These are phyloP conservation scores for Phialophora expanda DNA, from an alignment of 2,329 filamentous ascomycete species.

Conservation along the genomic window DNA sequence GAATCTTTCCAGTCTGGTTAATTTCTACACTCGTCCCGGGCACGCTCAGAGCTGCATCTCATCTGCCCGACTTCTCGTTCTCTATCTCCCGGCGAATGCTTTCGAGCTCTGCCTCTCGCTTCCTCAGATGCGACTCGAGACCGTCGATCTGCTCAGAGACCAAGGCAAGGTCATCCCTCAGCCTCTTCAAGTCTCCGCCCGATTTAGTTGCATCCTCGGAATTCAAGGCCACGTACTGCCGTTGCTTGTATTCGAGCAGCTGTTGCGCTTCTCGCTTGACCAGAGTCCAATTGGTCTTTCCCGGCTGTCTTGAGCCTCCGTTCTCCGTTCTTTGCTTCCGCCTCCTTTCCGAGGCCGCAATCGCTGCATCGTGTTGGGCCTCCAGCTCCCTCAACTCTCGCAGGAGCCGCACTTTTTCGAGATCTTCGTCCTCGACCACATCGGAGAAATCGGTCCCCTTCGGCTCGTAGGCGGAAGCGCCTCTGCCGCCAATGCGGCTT, in stretches of 20 bases:
- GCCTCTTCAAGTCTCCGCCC: constrained; percentile 74
- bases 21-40: constrained; percentile 6
- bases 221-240: constrained; percentile 71
- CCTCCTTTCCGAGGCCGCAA: constrained; percentile 71
- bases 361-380: constrained; percentile 81
- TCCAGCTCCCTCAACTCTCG: constrained; percentile 90
- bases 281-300: constrained; percentile 74
- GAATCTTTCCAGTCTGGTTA: constrained; percentile 7
- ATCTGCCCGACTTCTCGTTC: constrained; percentile 71
- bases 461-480: constrained; percentile 73
- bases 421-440: constrained; percentile 85
- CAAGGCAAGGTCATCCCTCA: constrained; percentile 83
- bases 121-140: constrained; percentile 78
- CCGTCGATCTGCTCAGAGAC: constrained; percentile 96
- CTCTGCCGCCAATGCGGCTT: constrained; percentile 78
- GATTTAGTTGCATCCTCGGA: constrained; percentile 66
- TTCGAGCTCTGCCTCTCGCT: constrained; percentile 74
- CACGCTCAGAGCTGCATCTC: background rate
- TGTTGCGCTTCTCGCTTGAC: constrained; percentile 95
- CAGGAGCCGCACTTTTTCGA: constrained; percentile 95
- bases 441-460: constrained; percentile 85
- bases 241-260: constrained; percentile 91
- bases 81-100: constrained; percentile 83
- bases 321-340: constrained; percentile 47
- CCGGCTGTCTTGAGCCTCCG: constrained; percentile 34